Conservation (phyloP, 331 rosid genomes). For the Arachis monticola region DNA sequence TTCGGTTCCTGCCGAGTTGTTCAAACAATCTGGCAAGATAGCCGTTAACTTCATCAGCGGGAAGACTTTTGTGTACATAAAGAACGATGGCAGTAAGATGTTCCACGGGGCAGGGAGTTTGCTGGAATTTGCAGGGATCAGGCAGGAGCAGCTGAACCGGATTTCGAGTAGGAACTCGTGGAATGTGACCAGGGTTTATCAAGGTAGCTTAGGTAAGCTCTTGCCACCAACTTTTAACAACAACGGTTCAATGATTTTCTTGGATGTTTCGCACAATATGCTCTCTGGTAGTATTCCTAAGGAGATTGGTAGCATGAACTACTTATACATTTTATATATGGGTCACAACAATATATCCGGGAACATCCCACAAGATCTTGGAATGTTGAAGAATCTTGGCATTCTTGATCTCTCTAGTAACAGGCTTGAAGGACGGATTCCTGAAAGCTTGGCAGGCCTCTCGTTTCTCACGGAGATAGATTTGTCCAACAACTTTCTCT, state of each 20-base stretch:
- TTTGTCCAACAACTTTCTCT: conserved; percentile 67
- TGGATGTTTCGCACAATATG: conserved; percentile 81
- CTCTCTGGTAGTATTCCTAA: conserved; percentile 77
- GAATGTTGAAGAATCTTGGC: conserved; percentile 64
- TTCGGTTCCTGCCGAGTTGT: conserved; percentile 65
- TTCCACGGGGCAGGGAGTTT: conserved; percentile 96
- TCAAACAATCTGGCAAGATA: conserved; percentile 84
- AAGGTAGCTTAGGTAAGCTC: conserved; percentile 51
- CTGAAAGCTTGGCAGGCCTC: conserved; percentile 58
- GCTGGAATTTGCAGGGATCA: conserved; percentile 90
- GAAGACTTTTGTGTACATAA: conserved; percentile 73
- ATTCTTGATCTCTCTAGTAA: conserved; percentile 91
- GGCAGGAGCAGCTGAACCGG: conserved; percentile 52
- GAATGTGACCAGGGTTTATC: conserved; percentile 89
- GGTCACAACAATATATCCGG: conserved; percentile 80
- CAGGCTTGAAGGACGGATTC: conserved; percentile 72
- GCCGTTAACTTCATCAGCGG: conserved; percentile 65
- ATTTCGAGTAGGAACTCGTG: conserved; percentile 81
- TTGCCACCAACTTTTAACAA: conserved; percentile 65
- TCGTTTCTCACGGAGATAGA: conserved; percentile 76
- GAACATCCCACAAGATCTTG: conserved; percentile 76
- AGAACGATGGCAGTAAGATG: conserved; percentile 86
- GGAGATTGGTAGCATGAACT: conserved; percentile 72
- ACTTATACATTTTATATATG: conserved; percentile 70
- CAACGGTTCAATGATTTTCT: conserved; percentile 86